A percentile compares a stretch with the other conserved stretches of the same genome.
These are phyloP conservation scores for Colletotrichum gigasporum DNA, from an alignment of 2,329 filamentous ascomycete genomes.

Conservation along the genomic window DNA sequence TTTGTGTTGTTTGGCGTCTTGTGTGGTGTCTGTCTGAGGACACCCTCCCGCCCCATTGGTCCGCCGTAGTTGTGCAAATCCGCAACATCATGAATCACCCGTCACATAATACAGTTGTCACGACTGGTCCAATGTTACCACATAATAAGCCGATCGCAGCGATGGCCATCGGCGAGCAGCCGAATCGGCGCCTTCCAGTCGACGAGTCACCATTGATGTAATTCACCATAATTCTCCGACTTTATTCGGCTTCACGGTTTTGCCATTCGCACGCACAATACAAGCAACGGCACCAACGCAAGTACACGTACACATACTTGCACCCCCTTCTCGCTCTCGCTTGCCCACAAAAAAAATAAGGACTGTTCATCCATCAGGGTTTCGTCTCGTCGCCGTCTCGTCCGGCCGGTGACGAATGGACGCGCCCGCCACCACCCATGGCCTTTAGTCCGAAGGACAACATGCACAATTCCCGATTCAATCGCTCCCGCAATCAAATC, in stretches of 20 bases:
- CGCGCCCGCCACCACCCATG: conserved; percentile 6
- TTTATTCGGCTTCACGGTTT: conserved; percentile 1
- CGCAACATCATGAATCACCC: conserved; percentile 14
- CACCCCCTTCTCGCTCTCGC: conserved; percentile 3
- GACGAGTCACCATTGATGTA: too few relatives aligned
- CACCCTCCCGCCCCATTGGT: background rate
- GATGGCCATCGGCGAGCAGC: background rate
- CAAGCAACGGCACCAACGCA: too few relatives aligned
- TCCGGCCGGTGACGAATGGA: conserved; percentile 6
- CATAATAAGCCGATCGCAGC: background rate
- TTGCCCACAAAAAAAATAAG: conserved; percentile 7
- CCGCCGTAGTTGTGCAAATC: conserved; percentile 5
- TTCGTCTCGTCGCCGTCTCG: conserved; percentile 15
- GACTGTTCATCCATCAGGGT: conserved; percentile 24
- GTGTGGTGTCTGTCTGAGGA: conserved; percentile 6
- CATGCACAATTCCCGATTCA: conserved; percentile 26
- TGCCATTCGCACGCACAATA: too few relatives aligned
- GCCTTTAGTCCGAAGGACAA: conserved; percentile 18
- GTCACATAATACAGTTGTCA: background rate
- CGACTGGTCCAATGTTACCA: background rate
- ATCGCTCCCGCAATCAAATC: conserved; percentile 17
- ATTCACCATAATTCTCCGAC: background rate
- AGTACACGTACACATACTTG: background rate
- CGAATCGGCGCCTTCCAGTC: background rate
- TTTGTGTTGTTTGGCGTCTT: conserved; percentile 2